Percentiles rank a stretch among this genome's conserved stretches.
Evolutionary conservation across 495 filamentous ascomycete species (phyloP).

Genomic region (Daldinia vernicosa): DNA sequence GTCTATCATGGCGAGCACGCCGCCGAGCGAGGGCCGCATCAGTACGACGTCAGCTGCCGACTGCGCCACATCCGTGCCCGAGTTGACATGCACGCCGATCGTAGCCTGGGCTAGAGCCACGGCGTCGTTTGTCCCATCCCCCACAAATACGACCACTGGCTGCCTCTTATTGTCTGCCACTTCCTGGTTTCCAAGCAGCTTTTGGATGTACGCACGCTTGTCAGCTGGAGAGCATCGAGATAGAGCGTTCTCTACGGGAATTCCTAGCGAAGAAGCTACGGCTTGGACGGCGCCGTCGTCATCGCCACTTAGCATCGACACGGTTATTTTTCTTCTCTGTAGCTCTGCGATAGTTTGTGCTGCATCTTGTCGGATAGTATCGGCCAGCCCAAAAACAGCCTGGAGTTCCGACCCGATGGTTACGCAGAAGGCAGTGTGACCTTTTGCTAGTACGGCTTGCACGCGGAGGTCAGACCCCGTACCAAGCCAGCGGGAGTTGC

Average conservation of each 20-base stretch:
- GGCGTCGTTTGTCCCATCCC: conserved; percentile 86
- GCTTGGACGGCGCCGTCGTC: conserved; percentile 65
- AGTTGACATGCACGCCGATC: conserved; percentile 74
- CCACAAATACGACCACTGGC: conserved; percentile 69
- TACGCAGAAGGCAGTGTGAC: conserved; percentile 71
- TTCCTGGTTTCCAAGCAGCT: conserved; percentile 39
- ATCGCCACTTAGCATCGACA: conserved; percentile 77
- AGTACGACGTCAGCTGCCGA: conserved; percentile 77
- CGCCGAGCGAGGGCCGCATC: conserved; percentile 63
- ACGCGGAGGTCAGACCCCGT: conserved; percentile 52
- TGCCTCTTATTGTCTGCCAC: conserved; percentile 24
- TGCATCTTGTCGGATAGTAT: conserved; percentile 68
- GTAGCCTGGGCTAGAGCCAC: conserved; percentile 76
- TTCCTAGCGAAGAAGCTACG: conserved; percentile 62
- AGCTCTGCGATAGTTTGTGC: conserved; percentile 58
- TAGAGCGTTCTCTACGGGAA: conserved; percentile 57
- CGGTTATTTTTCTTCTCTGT: conserved; percentile 61
- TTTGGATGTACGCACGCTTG: conserved; percentile 69
- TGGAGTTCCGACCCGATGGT: conserved; percentile 58
- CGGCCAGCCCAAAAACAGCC: conserved; percentile 68
- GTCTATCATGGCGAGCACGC: conserved; percentile 67
- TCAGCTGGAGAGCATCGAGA: conserved; percentile 66
- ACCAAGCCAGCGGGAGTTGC: conserved; percentile 71
- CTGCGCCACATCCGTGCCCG: conserved; percentile 69
- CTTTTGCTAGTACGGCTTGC: conserved; percentile 53